phyloP scores from a whole-genome alignment of 192 early-diverging fungal species.

The Podila verticillata region DNA sequence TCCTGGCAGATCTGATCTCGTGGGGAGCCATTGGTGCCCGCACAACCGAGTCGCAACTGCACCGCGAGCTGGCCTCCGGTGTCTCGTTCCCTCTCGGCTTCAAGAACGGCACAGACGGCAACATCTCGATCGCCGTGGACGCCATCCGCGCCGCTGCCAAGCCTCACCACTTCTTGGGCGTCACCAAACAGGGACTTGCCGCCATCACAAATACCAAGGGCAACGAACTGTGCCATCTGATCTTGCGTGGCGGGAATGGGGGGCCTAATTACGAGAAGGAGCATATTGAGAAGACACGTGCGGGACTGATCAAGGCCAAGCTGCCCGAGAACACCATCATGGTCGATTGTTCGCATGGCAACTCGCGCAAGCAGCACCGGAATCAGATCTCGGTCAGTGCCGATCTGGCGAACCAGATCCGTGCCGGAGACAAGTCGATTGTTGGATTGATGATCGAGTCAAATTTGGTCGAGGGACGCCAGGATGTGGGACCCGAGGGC shows the following conservation, averaged over 20 bases:
- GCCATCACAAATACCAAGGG: constrained; percentile 90
- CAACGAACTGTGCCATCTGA: constrained; percentile 88
- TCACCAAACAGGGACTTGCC: constrained; percentile 93
- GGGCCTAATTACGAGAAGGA: constrained; percentile 89
- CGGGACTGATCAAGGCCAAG: constrained; percentile 69
- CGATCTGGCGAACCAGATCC: constrained; percentile 77
- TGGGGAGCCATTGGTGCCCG: constrained; percentile 99
- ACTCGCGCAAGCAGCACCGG: constrained; percentile 87
- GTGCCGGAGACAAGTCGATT: constrained; percentile 69
- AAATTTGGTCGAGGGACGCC: constrained; percentile 88
- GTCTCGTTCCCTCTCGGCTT: constrained; percentile 97
- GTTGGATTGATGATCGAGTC: constrained; percentile 96
- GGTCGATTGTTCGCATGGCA: constrained; percentile 97
- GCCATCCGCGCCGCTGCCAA: constrained; percentile 76
- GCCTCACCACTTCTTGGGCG: constrained; percentile 92
- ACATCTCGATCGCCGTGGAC: constrained; percentile 76
- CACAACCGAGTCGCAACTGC: constrained; percentile 95
- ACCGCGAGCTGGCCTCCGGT: constrained; percentile 94
- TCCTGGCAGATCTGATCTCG: constrained; percentile 89
- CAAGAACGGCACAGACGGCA: constrained; percentile 98
- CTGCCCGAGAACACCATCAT: constrained; percentile 80
- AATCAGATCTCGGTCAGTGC: constrained; percentile 84
- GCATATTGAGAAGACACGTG: constrained; percentile 65
- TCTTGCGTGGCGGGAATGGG: constrained; percentile 87
- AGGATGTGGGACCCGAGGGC: constrained; percentile 81